Conservation (phyloP, 768 basidiomycete species). For the Sarcomyxa edulis region DNA sequence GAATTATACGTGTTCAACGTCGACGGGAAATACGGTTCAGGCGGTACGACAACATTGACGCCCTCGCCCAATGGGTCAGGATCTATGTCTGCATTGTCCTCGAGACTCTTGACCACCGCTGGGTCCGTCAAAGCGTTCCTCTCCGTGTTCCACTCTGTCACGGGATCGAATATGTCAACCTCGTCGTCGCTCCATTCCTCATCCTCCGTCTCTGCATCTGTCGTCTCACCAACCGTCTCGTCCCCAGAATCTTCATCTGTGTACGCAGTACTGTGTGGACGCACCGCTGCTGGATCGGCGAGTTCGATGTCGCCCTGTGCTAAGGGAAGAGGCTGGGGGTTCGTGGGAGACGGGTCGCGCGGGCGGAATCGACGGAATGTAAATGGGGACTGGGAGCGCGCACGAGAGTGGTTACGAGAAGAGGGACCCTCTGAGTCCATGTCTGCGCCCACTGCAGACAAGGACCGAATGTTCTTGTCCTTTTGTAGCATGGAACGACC, state of each 20-base stretch:
- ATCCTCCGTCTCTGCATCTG: constrained; percentile 54
- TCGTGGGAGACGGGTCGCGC: constrained; percentile 49
- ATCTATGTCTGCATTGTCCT: constrained; percentile 53
- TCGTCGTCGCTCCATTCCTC: constrained; percentile 56
- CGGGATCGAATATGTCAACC: constrained; percentile 66
- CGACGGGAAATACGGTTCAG: constrained; percentile 76
- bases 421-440: no score
- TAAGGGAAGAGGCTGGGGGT: constrained; percentile 55
- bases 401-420: constrained; percentile 51
- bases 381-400: constrained; percentile 81
- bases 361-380: constrained; percentile 61
- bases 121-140: constrained; percentile 53
- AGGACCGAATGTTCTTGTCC: constrained; percentile 40
- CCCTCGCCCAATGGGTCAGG: constrained; percentile 90
- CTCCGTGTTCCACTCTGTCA: constrained; percentile 87
- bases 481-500: constrained; percentile 49
- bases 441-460: constrained; percentile 38
- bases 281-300: constrained; percentile 46
- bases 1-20: constrained; percentile 49
- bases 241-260: constrained; percentile 62
- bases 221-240: constrained; percentile 44
- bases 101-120: constrained; percentile 22
- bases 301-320: constrained; percentile 58
- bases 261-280: constrained; percentile 58
- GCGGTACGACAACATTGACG: constrained; percentile 82